Evolutionary conservation across 1,139 yeast genomes (phyloP).

Genomic region (Taphrina populina): DNA sequence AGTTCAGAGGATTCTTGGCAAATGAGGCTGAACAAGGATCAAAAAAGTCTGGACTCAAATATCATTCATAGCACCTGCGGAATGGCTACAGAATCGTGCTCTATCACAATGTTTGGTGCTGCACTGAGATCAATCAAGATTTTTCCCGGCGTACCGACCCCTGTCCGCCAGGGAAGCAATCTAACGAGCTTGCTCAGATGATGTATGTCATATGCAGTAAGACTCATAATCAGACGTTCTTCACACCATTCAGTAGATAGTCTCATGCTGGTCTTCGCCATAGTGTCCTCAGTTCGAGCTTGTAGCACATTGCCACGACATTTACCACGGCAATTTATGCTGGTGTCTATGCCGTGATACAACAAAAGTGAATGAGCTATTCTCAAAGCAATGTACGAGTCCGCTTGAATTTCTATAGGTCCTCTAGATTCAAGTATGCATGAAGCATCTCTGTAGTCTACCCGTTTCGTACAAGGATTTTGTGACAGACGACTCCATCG

Average conservation of each 20-base stretch:
- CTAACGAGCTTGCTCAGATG: slow-evolving; percentile 8
- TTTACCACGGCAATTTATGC: neutral
- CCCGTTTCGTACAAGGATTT: neutral
- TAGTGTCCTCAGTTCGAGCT: no score
- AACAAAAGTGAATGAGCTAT: neutral
- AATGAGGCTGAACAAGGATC: no score
- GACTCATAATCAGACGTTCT: neutral
- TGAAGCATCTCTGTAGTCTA: neutral
- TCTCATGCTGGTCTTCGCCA: neutral
- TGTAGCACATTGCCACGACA: no score
- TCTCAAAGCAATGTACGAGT: neutral
- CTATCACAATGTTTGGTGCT: neutral
- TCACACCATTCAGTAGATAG: neutral
- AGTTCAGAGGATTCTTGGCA: no score
- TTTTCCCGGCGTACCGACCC: neutral
- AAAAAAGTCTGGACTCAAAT: no score
- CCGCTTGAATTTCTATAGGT: neutral
- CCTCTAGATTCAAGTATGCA: neutral
- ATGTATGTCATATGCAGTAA: neutral
- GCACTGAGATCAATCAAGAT: neutral
- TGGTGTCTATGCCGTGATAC: neutral
- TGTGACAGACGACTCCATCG: neutral
- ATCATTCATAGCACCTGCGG: no score
- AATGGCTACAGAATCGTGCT: no score
- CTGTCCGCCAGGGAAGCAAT: slow-evolving; percentile 16